Conservation (phyloP, 768 basidiomycete species). For the Cystobasidium onofrii region DNA sequence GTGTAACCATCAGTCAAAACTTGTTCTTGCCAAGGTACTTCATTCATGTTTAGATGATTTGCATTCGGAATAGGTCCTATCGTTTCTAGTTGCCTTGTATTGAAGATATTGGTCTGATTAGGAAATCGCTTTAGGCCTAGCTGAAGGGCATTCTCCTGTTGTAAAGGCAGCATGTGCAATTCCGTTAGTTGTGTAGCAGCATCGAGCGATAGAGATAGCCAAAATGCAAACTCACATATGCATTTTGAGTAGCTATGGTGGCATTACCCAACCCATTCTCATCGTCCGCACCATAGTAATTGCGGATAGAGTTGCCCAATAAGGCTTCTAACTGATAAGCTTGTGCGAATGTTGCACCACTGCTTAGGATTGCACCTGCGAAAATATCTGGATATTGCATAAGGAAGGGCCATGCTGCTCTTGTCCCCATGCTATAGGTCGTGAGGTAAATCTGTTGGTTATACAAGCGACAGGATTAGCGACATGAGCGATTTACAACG, state of each 20-base stretch:
- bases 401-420: slow-evolving; percentile 10
- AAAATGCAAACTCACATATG: slow-evolving; percentile 2
- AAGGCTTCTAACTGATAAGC: not conserved
- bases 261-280: not conserved
- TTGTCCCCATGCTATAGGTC: slow-evolving; percentile 17
- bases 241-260: not conserved
- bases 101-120: not conserved
- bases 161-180: too few relatives aligned
- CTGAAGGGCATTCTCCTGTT: not conserved
- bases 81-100: not conserved
- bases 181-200: too few relatives aligned
- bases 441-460: slow-evolving; percentile 25
- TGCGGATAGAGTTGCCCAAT: slow-evolving; percentile 5
- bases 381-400: slow-evolving; percentile 19
- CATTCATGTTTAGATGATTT: slow-evolving; percentile 12
- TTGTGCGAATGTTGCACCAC: not conserved
- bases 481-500: too few relatives aligned
- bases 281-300: slow-evolving; percentile 12
- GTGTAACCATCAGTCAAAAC: slow-evolving; percentile 6
- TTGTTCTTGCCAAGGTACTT: slow-evolving; percentile 23
- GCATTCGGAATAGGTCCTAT: slow-evolving; percentile 15
- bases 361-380: slow-evolving; percentile 21
- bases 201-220: too few relatives aligned
- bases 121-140: not conserved
- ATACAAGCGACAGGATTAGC: not conserved